Percentiles rank a stretch among this genome's conserved stretches.
phyloP scores from a whole-genome alignment of 345 rosid genomes.

The Linum lewisii region DNA sequence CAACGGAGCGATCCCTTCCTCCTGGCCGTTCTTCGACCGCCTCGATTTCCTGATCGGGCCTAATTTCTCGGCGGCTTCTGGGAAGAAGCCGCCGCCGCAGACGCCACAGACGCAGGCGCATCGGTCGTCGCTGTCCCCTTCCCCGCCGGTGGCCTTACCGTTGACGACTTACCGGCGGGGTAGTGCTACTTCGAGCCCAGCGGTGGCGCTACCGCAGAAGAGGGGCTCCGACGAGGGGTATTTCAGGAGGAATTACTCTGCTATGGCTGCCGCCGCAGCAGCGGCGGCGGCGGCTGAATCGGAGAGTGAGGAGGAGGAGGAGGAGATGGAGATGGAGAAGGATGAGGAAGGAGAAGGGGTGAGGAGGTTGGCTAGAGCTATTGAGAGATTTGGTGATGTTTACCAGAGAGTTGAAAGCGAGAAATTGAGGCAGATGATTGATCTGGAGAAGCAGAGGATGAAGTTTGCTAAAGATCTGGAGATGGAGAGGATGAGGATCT shows the following conservation, averaged over 20 bases:
- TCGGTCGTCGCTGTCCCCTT: conserved; percentile 20
- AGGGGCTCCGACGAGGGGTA: conserved; percentile 31
- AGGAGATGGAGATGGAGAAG: conserved; percentile 31
- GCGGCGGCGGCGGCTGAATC: conserved; percentile 61
- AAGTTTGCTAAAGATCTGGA: conserved; percentile 88
- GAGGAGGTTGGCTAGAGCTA: conserved; percentile 52
- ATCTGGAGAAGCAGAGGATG: conserved; percentile 98
- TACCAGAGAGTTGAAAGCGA: conserved; percentile 79
- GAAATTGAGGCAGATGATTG: conserved; percentile 89
- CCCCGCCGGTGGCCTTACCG: conserved; percentile 52
- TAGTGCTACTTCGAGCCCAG: conserved; percentile 10
- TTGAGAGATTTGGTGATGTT: conserved; percentile 80
- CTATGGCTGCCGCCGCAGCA: conserved; percentile 89
- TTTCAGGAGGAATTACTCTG: conserved; percentile 68
- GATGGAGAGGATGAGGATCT: conserved; percentile 87
- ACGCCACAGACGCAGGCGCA: conserved; percentile 24
- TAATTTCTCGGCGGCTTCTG: conserved; percentile 23
- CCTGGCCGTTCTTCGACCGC: conserved; percentile 86
- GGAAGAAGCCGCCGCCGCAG: background rate
- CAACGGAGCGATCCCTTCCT: conserved; percentile 36
- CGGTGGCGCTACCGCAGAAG: conserved; percentile 58
- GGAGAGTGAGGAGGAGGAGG: conserved; percentile 40
- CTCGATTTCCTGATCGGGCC: conserved; percentile 74
- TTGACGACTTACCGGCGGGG: conserved; percentile 20
- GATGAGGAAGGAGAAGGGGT: conserved; percentile 36